A percentile compares a stretch with the other conserved stretches of the same genome.
Evolutionary conservation across 176 grass and related monocot species (phyloP).

Genomic region (Leersia perrieri): DNA sequence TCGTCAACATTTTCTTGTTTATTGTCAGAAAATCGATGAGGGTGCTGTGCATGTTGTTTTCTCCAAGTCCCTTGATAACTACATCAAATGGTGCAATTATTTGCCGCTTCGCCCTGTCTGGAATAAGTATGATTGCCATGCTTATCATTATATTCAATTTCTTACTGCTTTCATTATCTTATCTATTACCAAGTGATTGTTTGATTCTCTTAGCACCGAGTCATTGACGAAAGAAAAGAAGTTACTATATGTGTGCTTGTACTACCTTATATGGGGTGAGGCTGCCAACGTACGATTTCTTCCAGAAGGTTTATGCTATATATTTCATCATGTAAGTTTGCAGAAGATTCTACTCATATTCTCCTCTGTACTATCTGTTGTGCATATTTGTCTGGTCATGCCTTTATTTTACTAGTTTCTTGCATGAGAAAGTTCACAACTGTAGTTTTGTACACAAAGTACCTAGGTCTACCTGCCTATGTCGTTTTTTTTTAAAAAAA

Average conservation of each 20-base stretch:
- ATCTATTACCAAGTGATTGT: constrained; percentile 18
- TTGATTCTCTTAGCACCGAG: constrained; percentile 49
- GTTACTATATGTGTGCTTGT: constrained; percentile 84
- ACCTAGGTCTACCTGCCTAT: background rate
- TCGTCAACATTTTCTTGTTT: constrained; percentile 33
- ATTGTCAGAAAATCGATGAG: constrained; percentile 80
- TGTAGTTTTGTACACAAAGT: background rate
- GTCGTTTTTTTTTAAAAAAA: background rate
- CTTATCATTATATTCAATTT: constrained; percentile 1
- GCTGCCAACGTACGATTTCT: constrained; percentile 89
- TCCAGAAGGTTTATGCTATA: constrained; percentile 91
- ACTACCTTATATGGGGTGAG: constrained; percentile 98
- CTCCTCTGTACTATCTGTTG: background rate
- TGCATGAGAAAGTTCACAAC: background rate
- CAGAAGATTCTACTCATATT: constrained; percentile 17
- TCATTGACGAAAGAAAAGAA: constrained; percentile 83
- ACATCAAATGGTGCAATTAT: constrained; percentile 92
- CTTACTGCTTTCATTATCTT: background rate
- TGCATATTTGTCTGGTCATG: constrained; percentile 11
- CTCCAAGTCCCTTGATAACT: constrained; percentile 82
- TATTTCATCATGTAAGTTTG: constrained; percentile 91
- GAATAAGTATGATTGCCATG: constrained; percentile 57
- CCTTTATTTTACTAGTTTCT: constrained; percentile 21
- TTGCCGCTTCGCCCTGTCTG: constrained; percentile 68
- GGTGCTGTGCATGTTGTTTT: constrained; percentile 77